Percentiles rank a stretch among this genome's conserved stretches.
phyloP scores from a whole-genome alignment of 164 flowering plant genomes.

The Sedum album region DNA sequence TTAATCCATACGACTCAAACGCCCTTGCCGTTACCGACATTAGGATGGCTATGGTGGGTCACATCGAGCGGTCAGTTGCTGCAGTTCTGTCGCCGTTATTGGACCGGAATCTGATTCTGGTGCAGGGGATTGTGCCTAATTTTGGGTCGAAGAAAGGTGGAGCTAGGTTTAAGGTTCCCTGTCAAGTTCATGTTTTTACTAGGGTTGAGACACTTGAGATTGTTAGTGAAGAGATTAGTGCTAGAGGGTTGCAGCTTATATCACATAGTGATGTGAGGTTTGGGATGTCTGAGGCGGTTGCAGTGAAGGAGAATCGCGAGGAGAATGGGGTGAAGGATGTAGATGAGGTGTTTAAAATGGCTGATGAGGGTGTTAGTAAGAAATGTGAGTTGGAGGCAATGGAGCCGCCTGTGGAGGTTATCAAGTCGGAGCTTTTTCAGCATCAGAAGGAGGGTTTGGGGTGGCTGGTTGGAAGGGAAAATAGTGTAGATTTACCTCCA shows the following conservation, averaged over 20 bases:
- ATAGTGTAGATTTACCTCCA: constrained; percentile 64
- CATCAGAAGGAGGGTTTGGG: constrained; percentile 86
- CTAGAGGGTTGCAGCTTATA: constrained; percentile 43
- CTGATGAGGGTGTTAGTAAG: constrained; percentile 34
- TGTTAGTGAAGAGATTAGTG: constrained; percentile 25
- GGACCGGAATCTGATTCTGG: constrained; percentile 30
- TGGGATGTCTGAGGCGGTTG: constrained; percentile 46
- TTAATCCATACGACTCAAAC: constrained; percentile 53
- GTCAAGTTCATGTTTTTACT: constrained; percentile 67
- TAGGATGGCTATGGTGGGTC: constrained; percentile 52
- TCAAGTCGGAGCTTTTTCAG: constrained; percentile 44
- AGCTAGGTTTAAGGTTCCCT: constrained; percentile 31
- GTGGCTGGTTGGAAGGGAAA: constrained; percentile 79
- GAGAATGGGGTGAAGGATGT: constrained; percentile 23
- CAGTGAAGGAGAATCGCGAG: constrained; percentile 39
- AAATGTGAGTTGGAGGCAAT: constrained; percentile 22
- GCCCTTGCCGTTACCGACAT: constrained; percentile 74
- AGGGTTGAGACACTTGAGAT: constrained; percentile 21
- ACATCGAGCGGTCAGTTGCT: constrained; percentile 51
- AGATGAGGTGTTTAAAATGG: constrained; percentile 65
- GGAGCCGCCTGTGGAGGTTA: constrained; percentile 57
- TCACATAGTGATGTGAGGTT: constrained; percentile 28
- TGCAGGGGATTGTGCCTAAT: constrained; percentile 63
- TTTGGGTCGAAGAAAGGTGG: constrained; percentile 15
- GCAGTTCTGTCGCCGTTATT: constrained; percentile 56